Evolutionary conservation across 2,329 filamentous ascomycete genomes (phyloP).

Genomic region (Shiraia sp.): DNA sequence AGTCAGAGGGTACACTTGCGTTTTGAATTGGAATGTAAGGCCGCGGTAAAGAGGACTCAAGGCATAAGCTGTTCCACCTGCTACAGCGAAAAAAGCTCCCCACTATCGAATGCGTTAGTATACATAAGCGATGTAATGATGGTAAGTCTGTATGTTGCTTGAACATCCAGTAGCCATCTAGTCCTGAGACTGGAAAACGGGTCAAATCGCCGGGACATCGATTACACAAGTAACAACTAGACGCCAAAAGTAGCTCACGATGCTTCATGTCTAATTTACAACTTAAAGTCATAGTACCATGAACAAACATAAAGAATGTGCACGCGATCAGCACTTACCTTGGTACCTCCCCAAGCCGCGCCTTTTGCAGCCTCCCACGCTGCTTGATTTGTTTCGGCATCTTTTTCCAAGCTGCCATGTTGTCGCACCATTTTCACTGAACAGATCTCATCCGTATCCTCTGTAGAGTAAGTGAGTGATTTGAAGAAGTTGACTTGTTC

Average conservation of each 20-base stretch:
- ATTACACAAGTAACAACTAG: no score
- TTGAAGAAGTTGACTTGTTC: not conserved
- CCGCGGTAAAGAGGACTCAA: conserved; percentile 74
- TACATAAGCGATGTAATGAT: not conserved
- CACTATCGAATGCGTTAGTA: conserved; percentile 52
- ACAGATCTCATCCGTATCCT: not conserved
- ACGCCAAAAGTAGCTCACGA: no score
- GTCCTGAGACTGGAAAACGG: no score
- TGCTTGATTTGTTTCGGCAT: conserved; percentile 69
- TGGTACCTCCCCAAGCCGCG: conserved; percentile 67
- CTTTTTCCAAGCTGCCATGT: conserved; percentile 61
- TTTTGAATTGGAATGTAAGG: conserved; percentile 42
- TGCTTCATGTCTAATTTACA: not conserved
- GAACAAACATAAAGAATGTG: not conserved
- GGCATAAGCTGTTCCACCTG: conserved; percentile 65
- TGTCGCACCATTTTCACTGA: conserved; percentile 45
- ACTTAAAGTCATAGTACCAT: not conserved
- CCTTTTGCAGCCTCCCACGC: conserved; percentile 73
- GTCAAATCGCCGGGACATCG: no score
- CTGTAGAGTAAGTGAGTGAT: not conserved
- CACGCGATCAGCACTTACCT: conserved; percentile 49
- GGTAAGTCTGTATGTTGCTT: not conserved
- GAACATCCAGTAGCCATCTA: not conserved
- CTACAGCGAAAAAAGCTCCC: conserved; percentile 66
- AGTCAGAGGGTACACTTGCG: conserved; percentile 30